Conservation (phyloP, 2,329 filamentous ascomycete genomes). For the Tolypocladium guangdongense region DNA sequence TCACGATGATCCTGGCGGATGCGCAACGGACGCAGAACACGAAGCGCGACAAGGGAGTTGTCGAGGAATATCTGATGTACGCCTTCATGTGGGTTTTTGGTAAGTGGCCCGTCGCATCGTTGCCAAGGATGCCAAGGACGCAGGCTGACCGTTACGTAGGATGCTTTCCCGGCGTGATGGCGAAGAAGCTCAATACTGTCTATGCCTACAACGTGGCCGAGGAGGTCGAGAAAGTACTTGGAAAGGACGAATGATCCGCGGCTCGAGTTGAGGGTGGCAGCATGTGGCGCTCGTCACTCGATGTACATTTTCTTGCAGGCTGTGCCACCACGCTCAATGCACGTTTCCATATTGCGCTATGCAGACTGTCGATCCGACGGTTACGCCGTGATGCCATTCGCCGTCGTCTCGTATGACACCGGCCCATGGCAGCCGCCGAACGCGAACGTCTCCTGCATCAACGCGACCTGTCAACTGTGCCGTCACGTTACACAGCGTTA, state of each 20-base stretch:
- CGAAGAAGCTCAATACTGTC: slow-evolving; percentile 2
- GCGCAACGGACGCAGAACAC: slow-evolving; percentile 5
- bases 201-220: slow-evolving; percentile 9
- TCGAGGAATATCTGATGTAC: slow-evolving; percentile 11
- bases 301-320: neutral
- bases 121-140: neutral
- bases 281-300: neutral
- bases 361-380: no score
- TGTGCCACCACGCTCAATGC: no score
- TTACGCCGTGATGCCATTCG: neutral
- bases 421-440: neutral
- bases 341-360: no score
- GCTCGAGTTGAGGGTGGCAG: neutral
- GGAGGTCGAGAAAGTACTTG: slow-evolving; percentile 5
- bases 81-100: slow-evolving; percentile 7
- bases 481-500: neutral
- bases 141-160: slow-evolving; percentile 2
- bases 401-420: neutral
- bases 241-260: slow-evolving; percentile 2
- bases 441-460: neutral
- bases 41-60: slow-evolving; percentile 8
- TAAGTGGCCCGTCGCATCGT: neutral
- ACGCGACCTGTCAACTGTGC: neutral
- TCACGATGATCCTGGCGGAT: slow-evolving; percentile 7
- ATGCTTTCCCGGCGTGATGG: slow-evolving; percentile 6